Percentiles rank a stretch among this genome's conserved stretches.
Evolutionary conservation across 768 basidiomycete species (phyloP).

Genomic region (Tylopilus rubrobrunneus): DNA sequence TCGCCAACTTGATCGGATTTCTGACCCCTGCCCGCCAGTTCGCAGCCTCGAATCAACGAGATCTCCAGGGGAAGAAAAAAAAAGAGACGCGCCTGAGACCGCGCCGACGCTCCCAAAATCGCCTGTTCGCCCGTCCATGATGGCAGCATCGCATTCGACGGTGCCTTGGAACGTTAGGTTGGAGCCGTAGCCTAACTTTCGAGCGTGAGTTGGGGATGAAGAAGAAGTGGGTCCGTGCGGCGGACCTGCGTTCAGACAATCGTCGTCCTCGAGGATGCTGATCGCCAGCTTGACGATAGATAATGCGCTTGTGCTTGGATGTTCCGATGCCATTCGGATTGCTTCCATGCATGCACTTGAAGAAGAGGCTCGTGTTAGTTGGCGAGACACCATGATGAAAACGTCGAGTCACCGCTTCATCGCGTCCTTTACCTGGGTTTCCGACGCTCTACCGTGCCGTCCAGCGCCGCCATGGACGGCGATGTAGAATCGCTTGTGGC

Average conservation of each 20-base stretch:
- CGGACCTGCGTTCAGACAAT: slow-evolving; percentile 65
- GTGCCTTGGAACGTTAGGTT: slow-evolving; percentile 71
- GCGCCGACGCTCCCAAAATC: slow-evolving; percentile 77
- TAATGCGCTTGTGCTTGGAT: slow-evolving; percentile 30
- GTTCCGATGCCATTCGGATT: slow-evolving; percentile 21
- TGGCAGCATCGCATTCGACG: slow-evolving; percentile 80
- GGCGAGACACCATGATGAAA: neutral
- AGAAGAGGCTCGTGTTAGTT: neutral
- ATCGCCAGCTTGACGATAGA: slow-evolving; percentile 54
- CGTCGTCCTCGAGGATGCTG: slow-evolving; percentile 59
- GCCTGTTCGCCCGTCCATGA: slow-evolving; percentile 51
- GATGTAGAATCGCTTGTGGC: slow-evolving; percentile 36
- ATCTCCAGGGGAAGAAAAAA: neutral
- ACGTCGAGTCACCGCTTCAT: slow-evolving; percentile 49
- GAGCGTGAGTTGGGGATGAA: neutral
- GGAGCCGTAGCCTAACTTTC: slow-evolving; percentile 59
- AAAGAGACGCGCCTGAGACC: slow-evolving; percentile 47
- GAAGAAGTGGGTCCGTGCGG: neutral
- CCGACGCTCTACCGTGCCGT: slow-evolving; percentile 45
- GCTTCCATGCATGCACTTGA: slow-evolving; percentile 52
- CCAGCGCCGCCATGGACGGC: slow-evolving; percentile 82
- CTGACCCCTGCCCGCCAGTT: slow-evolving; percentile 46
- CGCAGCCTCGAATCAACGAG: neutral
- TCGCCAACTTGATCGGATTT: slow-evolving; percentile 66
- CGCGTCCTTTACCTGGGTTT: slow-evolving; percentile 51